These are phyloP conservation scores for Grigorovia humatica DNA, from an alignment of 805 yeast genomes.

Conservation along the genomic window DNA sequence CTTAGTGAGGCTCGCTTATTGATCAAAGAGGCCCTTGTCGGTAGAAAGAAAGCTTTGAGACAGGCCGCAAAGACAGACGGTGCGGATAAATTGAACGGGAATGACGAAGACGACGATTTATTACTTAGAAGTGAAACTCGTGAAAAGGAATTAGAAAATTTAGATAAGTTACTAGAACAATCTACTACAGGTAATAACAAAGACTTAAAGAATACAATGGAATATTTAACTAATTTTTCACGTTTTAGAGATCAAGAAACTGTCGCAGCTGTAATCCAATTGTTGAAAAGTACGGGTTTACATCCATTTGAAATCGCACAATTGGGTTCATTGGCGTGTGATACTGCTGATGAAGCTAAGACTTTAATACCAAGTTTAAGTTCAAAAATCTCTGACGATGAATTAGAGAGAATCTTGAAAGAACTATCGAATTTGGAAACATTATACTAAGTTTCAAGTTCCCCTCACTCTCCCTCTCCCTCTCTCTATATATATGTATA, in stretches of 20 bases:
- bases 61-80: slow-evolving; percentile 19
- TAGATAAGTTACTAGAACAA: slow-evolving; percentile 26
- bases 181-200: slow-evolving; percentile 64
- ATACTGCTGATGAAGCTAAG: slow-evolving; percentile 94
- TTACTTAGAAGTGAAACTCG: slow-evolving; percentile 39
- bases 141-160: slow-evolving; percentile 31
- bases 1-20: slow-evolving; percentile 82
- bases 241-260: slow-evolving; percentile 89
- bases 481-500: not conserved
- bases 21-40: slow-evolving; percentile 81
- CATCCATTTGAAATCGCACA: slow-evolving; percentile 97
- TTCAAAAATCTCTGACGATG: slow-evolving; percentile 74
- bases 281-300: slow-evolving; percentile 60
- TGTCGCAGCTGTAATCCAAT: slow-evolving; percentile 83
- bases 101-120: slow-evolving; percentile 25
- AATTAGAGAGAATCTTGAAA: slow-evolving; percentile 75
- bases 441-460: slow-evolving; percentile 30
- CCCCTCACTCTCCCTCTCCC: not conserved
- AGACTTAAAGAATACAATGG: slow-evolving; percentile 84
- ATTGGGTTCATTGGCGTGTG: slow-evolving; percentile 78
- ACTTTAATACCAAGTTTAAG: slow-evolving; percentile 83
- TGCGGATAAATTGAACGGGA: slow-evolving; percentile 7
- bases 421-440: slow-evolving; percentile 66
- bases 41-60: slow-evolving; percentile 49
- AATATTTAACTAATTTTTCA: slow-evolving; percentile 74